These are phyloP conservation scores for Sporisorium iseilematis-ciliati DNA, from an alignment of 1,284 basidiomycete species.

Conservation along the genomic window DNA sequence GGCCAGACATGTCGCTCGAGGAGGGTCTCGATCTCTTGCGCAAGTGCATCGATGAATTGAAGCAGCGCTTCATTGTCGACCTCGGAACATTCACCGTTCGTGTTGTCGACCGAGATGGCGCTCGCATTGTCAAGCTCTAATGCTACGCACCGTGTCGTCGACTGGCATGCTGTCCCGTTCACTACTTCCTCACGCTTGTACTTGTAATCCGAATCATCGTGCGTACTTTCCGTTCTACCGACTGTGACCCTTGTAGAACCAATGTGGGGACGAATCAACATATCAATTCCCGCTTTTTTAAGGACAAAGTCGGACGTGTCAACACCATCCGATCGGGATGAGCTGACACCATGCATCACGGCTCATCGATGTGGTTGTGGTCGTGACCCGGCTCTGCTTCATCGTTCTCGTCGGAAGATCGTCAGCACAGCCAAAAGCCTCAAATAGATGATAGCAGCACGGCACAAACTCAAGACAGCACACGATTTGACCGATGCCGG, in stretches of 20 bases:
- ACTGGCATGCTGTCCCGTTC: neutral
- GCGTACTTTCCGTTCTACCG: neutral
- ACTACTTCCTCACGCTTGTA: constrained; percentile 8
- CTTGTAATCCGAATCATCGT: constrained; percentile 1
- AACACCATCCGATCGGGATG: no score
- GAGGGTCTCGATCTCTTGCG: constrained; percentile 86
- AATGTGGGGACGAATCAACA: no score
- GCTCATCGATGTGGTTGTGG: no score
- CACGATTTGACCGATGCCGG: neutral
- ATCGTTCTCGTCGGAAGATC: no score
- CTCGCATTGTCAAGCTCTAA: constrained; percentile 75
- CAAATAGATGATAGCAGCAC: no score
- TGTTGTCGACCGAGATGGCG: constrained; percentile 89
- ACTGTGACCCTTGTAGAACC: neutral
- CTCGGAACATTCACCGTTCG: constrained; percentile 88
- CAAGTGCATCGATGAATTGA: constrained; percentile 88
- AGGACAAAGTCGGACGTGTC: no score
- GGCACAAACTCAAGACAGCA: no score
- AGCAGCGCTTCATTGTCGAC: constrained; percentile 80
- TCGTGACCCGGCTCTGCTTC: no score
- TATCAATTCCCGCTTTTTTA: no score
- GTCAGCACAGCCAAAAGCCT: no score
- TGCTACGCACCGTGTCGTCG: neutral
- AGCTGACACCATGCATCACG: no score
- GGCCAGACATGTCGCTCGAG: constrained; percentile 83